Percentiles rank a stretch among this genome's conserved stretches.
phyloP scores from a whole-genome alignment of 495 filamentous ascomycete genomes.

The Aspergillus wentii region DNA sequence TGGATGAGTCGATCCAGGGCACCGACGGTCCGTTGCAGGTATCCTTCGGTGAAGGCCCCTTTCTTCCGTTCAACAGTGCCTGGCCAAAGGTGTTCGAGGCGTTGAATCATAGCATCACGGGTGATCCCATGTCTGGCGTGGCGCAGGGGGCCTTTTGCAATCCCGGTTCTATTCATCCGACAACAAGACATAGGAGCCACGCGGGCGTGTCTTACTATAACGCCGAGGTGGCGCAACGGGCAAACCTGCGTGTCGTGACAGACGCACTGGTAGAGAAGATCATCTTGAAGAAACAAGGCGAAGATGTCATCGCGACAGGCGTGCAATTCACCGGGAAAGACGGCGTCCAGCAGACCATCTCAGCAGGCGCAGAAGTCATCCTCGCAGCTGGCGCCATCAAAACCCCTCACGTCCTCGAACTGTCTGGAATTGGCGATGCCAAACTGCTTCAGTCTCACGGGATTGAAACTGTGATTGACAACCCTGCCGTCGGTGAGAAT shows the following conservation, averaged over 20 bases:
- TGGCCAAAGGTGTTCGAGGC: conserved; percentile 22
- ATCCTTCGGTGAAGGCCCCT: conserved; percentile 31
- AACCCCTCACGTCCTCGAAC: conserved; percentile 44
- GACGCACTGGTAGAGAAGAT: conserved; percentile 42
- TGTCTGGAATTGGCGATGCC: no score
- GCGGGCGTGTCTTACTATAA: conserved; percentile 33
- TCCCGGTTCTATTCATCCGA: conserved; percentile 36
- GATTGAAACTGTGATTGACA: conserved; percentile 15
- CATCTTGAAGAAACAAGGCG: conserved; percentile 28
- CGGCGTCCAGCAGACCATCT: background rate
- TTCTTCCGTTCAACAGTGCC: conserved; percentile 24
- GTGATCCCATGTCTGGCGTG: conserved; percentile 9
- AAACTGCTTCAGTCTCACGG: no score
- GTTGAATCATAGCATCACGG: conserved; percentile 4
- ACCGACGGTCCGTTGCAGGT: conserved; percentile 34
- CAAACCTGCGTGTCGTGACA: conserved; percentile 44
- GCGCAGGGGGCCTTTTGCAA: conserved; percentile 25
- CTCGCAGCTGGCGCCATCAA: conserved; percentile 40
- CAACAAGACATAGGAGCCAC: conserved; percentile 31
- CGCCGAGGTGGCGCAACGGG: conserved; percentile 22
- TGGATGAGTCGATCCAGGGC: conserved; percentile 24
- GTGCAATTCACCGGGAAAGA: conserved; percentile 22
- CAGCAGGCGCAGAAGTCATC: conserved; percentile 34
- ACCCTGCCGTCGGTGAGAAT: conserved; percentile 29
- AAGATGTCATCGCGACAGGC: conserved; percentile 16